phyloP scores from a whole-genome alignment of 495 filamentous ascomycete genomes.

The Penicillium ochrochloron region DNA sequence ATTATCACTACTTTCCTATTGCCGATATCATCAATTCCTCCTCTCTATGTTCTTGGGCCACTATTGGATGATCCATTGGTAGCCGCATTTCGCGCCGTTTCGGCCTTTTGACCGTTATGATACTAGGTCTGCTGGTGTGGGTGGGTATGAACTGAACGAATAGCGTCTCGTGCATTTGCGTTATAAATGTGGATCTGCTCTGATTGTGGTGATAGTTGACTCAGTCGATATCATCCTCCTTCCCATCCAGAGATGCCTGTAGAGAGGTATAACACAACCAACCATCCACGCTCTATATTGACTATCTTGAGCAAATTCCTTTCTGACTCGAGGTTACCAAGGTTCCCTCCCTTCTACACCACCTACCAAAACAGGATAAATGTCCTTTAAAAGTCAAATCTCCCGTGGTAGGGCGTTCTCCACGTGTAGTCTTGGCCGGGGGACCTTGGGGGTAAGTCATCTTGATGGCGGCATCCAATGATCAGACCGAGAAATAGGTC shows the following conservation, averaged over 20 bases:
- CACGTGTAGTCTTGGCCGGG: constrained; percentile 26
- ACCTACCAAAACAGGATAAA: constrained; percentile 3
- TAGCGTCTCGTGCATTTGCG: not conserved
- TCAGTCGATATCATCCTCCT: not conserved
- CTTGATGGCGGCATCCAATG: constrained; percentile 22
- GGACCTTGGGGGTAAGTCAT: constrained; percentile 34
- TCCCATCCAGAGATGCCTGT: not conserved
- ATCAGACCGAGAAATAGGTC: constrained; percentile 6
- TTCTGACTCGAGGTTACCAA: not conserved
- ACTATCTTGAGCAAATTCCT: not conserved
- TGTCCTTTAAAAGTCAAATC: not conserved
- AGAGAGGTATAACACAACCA: not conserved
- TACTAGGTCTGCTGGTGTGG: not conserved
- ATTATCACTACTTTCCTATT: not conserved
- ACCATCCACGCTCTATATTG: not conserved
- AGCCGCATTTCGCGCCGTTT: not conserved
- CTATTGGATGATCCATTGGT: constrained; percentile 7
- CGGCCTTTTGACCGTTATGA: not conserved
- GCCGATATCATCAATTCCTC: not conserved
- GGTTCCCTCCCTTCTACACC: not conserved
- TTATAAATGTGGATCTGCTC: not conserved
- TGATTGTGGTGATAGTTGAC: not conserved
- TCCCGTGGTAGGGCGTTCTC: constrained; percentile 9
- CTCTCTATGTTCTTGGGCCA: not conserved
- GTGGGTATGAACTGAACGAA: not conserved